These are phyloP conservation scores for Laetiporus sulphureus DNA, from an alignment of 1,284 basidiomycete species.

Conservation along the genomic window DNA sequence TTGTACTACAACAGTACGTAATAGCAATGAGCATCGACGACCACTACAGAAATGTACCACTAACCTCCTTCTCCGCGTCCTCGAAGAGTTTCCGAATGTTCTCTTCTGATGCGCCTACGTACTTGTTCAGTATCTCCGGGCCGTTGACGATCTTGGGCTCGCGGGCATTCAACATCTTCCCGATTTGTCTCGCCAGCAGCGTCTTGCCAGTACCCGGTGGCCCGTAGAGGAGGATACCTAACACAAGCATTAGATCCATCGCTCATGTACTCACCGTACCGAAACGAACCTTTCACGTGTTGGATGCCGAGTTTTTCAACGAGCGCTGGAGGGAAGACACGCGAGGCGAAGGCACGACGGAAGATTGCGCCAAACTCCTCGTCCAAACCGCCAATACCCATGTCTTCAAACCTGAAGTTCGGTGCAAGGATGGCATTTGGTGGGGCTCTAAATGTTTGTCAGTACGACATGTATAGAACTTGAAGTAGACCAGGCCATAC, in stretches of 20 bases:
- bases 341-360: slow-evolving; percentile 96
- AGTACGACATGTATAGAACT: background rate
- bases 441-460: slow-evolving; percentile 56
- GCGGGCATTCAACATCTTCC: slow-evolving; percentile 97
- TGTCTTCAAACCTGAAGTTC: slow-evolving; percentile 99
- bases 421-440: slow-evolving; percentile 95
- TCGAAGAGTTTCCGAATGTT: slow-evolving; percentile 97
- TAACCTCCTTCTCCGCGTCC: slow-evolving; percentile 94
- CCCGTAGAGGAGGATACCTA: slow-evolving; percentile 88
- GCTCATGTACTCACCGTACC: too few species aligned
- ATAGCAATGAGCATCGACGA: background rate
- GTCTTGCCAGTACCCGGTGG: slow-evolving; percentile 99
- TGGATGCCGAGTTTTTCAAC: slow-evolving; percentile 98
- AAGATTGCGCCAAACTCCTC: slow-evolving; percentile 96
- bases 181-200: slow-evolving; percentile 96
- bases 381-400: slow-evolving; percentile 99
- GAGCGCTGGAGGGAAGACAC: slow-evolving; percentile 94
- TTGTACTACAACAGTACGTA: slow-evolving; percentile 64
- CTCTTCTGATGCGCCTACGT: slow-evolving; percentile 97
- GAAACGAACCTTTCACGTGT: slow-evolving; percentile 89
- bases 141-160: slow-evolving; percentile 99
- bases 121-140: slow-evolving; percentile 97
- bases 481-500: slow-evolving; percentile 32
- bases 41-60: slow-evolving; percentile 17
- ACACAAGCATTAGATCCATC: too few species aligned